Percentiles rank a stretch among this genome's conserved stretches.
phyloP scores from a whole-genome alignment of 768 basidiomycete genomes.

The Rhizopogon rudus region DNA sequence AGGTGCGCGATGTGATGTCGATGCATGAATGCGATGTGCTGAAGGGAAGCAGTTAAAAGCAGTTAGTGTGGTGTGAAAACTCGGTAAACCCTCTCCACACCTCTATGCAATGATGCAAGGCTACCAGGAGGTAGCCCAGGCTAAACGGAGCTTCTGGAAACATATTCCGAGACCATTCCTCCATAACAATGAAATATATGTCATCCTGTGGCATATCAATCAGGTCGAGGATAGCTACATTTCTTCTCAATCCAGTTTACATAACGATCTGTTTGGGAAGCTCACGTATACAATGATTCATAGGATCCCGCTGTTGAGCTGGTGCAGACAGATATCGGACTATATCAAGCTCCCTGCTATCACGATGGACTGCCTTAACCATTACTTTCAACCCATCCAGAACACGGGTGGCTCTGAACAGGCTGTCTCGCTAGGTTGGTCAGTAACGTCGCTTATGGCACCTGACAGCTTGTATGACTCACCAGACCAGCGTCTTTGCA shows the following conservation, averaged over 20 bases:
- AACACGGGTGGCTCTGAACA: constrained; percentile 61
- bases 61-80: constrained; percentile 1
- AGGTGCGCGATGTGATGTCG: constrained; percentile 59
- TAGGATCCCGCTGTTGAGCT: constrained; percentile 49
- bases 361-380: constrained; percentile 62
- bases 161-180: constrained; percentile 70
- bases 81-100: constrained; percentile 26
- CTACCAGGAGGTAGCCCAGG: constrained; percentile 47
- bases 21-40: constrained; percentile 75
- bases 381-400: constrained; percentile 50
- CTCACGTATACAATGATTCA: constrained; percentile 78
- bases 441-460: background rate
- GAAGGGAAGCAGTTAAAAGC: background rate
- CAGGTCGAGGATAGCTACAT: constrained; percentile 58
- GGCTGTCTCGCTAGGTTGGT: constrained; percentile 53
- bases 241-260: background rate
- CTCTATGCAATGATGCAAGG: constrained; percentile 66
- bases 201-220: constrained; percentile 48
- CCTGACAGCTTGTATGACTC: constrained; percentile 17
- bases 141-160: constrained; percentile 47
- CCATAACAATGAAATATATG: constrained; percentile 71
- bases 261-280: constrained; percentile 9
- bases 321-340: constrained; percentile 52
- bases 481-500: constrained; percentile 74
- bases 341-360: constrained; percentile 59